A percentile compares a stretch with the other conserved stretches of the same genome.
Evolutionary conservation across 768 basidiomycete genomes (phyloP).

Genomic region (Zangia roseola): DNA sequence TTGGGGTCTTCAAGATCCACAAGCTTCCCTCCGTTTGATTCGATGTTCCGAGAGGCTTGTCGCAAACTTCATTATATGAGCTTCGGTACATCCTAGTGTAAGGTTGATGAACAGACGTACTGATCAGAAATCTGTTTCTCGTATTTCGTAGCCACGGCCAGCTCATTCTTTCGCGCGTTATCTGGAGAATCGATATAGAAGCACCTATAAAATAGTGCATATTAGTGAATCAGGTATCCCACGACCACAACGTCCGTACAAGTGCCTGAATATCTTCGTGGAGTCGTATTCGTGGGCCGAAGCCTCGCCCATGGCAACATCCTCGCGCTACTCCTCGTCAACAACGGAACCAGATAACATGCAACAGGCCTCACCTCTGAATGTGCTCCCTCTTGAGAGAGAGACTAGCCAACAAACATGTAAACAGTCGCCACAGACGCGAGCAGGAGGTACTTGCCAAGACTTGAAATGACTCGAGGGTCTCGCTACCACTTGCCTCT

Average conservation of each 20-base stretch:
- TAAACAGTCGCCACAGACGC: neutral
- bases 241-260: slow-evolving; percentile 46
- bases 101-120: slow-evolving; percentile 37
- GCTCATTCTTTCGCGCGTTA: slow-evolving; percentile 66
- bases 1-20: slow-evolving; percentile 70
- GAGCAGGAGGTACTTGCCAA: slow-evolving; percentile 3
- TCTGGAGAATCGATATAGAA: slow-evolving; percentile 86
- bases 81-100: neutral
- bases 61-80: slow-evolving; percentile 46
- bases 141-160: slow-evolving; percentile 54
- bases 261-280: slow-evolving; percentile 75
- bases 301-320: slow-evolving; percentile 70
- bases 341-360: neutral
- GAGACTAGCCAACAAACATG: slow-evolving; percentile 5
- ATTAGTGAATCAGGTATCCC: neutral
- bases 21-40: slow-evolving; percentile 69
- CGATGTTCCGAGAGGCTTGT: slow-evolving; percentile 50
- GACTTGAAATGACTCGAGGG: slow-evolving; percentile 19
- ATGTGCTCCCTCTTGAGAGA: slow-evolving; percentile 6
- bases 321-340: slow-evolving; percentile 18
- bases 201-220: slow-evolving; percentile 44
- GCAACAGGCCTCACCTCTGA: slow-evolving; percentile 4
- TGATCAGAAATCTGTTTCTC: slow-evolving; percentile 51
- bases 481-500: slow-evolving; percentile 17
- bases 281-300: slow-evolving; percentile 79